A percentile compares a stretch with the other conserved stretches of the same genome.
Conservation (phyloP, 106 monocot species). For the Posidonia australis region DNA sequence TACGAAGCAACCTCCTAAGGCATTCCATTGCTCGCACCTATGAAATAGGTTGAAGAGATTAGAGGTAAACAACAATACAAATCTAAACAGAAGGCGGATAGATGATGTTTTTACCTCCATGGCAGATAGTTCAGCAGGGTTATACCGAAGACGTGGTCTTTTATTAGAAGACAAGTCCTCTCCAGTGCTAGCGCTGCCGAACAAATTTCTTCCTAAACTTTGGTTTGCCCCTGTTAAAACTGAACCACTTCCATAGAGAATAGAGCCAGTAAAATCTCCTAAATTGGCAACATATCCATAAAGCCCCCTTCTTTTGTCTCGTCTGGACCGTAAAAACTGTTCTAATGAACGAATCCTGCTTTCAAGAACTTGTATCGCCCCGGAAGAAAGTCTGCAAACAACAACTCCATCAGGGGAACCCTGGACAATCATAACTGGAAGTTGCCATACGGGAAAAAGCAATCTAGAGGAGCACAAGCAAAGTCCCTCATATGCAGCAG, state of each 20-base stretch:
- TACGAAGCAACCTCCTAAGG: constrained; percentile 80
- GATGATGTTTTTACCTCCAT: constrained; percentile 57
- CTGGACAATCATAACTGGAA: constrained; percentile 55
- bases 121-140: constrained; percentile 70
- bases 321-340: constrained; percentile 76
- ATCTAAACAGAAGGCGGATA: neutral
- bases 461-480: constrained; percentile 88
- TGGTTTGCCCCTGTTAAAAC: constrained; percentile 19
- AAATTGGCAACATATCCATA: constrained; percentile 89
- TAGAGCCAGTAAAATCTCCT: constrained; percentile 70
- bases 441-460: constrained; percentile 89
- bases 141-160: constrained; percentile 54
- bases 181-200: constrained; percentile 20
- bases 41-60: constrained; percentile 1
- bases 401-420: constrained; percentile 47
- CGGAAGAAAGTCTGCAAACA: constrained; percentile 50
- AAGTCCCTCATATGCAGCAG: constrained; percentile 93
- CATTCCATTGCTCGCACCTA: constrained; percentile 98
- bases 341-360: constrained; percentile 73
- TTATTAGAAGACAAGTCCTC: constrained; percentile 35
- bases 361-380: constrained; percentile 71
- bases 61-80: neutral
- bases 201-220: constrained; percentile 23
- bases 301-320: constrained; percentile 86
- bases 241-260: constrained; percentile 51